Base-by-base conservation (phyloP, 495 filamentous ascomycete species). In the Annulohypoxylon nitens region DNA sequence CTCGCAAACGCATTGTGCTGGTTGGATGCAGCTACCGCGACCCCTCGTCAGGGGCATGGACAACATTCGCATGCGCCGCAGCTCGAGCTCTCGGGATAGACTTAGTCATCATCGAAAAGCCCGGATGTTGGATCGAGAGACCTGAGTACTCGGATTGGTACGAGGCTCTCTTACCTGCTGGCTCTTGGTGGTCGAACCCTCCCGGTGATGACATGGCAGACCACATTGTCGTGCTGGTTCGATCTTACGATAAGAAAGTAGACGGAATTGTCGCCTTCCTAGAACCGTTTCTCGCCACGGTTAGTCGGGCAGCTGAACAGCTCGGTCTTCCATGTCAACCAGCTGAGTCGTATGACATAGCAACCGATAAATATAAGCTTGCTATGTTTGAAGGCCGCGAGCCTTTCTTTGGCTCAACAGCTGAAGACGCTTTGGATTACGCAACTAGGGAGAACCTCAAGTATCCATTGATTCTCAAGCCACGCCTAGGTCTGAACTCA, bases 381-480 rank as follows among this genome's bases (percentile, higher is more conserved):
- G 81, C 81, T 5, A 61, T 81, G 0, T 76, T 80, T 26, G 82
- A 84, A 45, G 78, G 80, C 26, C 66, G 71, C 26, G 58, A 59
- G 11, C 69, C 70, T 0, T 74, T 76, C 45, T 45, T 63, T 41
- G 77, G 71, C 1, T 71, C 74, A 0, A 73, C 67, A 18, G 69
- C 76, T 7, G 70, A 70, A 10, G 63, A 75, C 23, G 70, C 73
- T 1, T 36, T 77, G 7, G 54, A 57, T 0, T 61, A 61, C 18
- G 51, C 48, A 11, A 45, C 54, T n/a, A 47, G 61, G 6, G 60
- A 63, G 4, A 47, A 67, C 0, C 68, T 82, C 8, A 14, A 57
- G 14, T 87, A 77, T 45, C 85, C 85, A 0, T 26, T 83, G 1
- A 82, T 87, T 37, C 79, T 87, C 14, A 87, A 87, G 71, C 84